phyloP scores from a whole-genome alignment of 2,329 filamentous ascomycete species.

The Penicillium psychrosexuale region DNA sequence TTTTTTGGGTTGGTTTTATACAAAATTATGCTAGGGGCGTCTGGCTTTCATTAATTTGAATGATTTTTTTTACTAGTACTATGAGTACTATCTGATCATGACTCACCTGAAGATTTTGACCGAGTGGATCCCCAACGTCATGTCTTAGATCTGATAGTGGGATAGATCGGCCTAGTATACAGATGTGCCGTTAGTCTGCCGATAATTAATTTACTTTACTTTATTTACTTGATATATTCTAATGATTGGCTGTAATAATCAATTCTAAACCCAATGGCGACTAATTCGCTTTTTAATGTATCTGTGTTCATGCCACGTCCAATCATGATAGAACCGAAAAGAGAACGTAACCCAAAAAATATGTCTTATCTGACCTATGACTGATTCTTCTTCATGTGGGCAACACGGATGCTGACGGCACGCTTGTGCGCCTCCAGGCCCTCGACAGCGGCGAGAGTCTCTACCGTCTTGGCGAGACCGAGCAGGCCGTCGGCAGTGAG shows the following conservation, averaged over 20 bases:
- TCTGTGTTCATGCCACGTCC: constrained; percentile 22
- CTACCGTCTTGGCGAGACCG: constrained; percentile 84
- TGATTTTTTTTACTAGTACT: neutral
- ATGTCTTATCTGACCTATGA: constrained; percentile 9
- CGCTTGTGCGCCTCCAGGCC: constrained; percentile 88
- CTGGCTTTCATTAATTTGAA: neutral
- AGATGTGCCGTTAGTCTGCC: neutral
- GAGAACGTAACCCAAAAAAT: constrained; percentile 2
- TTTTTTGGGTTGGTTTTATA: neutral
- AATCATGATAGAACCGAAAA: constrained; percentile 17
- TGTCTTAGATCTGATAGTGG: constrained; percentile 5
- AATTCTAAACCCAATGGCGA: neutral
- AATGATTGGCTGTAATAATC: neutral
- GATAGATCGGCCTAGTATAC: neutral
- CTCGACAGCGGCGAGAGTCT: constrained; percentile 92
- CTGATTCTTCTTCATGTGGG: constrained; percentile 36
- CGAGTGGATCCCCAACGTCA: constrained; percentile 9
- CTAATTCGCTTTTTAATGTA: constrained; percentile 9
- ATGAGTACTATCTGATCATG: neutral
- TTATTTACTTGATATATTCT: neutral
- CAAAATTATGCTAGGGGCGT: constrained; percentile 2
- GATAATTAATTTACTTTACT: neutral
- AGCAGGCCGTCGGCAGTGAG: constrained; percentile 79
- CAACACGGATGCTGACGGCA: constrained; percentile 64
- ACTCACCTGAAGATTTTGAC: neutral